Evolutionary conservation across 345 rosid genomes (phyloP), one percentile per base, ranked within the genome.

Genomic region (Euphorbia pulcherrima): DNA sequence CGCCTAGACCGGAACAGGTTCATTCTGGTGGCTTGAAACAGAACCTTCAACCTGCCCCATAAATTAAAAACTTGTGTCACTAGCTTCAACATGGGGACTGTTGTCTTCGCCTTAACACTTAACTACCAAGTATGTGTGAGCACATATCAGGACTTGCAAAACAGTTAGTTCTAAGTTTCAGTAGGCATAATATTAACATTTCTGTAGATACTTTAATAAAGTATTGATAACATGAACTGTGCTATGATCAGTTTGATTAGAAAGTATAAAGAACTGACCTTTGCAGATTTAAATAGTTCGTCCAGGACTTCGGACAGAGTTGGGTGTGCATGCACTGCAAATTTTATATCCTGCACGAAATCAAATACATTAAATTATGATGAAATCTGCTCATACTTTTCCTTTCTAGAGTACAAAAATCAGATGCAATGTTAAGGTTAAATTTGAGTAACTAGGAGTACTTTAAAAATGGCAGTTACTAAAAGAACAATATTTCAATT

Each of bases 311-410:
- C 99, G 6, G 99, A 92, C 68, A 94, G 79, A 9, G 99, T 94
- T 48, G 99, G 99, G 83, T 94, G 99, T 37, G 99, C 97, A 73
- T 94, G 99, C 77, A 94, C 99, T 11, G 97, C 99, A 52, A 82
- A 74, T 77, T 87, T 94, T 35, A 94, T 81, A 72, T 92, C 99
- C 99, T 92, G 90, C 76, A 70, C 67, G 18, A 39, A 33, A 18
- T 35, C 48, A 60, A 68, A 60, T 24, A 68, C 10, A 62, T 17
- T 50, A n/a, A 30, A 41, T 21, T 8, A 8, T 18, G 24, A 24
- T 30, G 27, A 5, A 2, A 30, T 20, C 30, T 33, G 26, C 24
- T 53, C 30, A 35, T 20, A 71, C 4, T 52, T 62, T 39, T 27
- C 39, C 21, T 67, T 1, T 33, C n/a, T 16, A 40, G 47, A 57